Percentiles rank a stretch among this genome's conserved stretches.
Conservation (phyloP, 2,329 filamentous ascomycete genomes). For the Stylonectria norvegica region DNA sequence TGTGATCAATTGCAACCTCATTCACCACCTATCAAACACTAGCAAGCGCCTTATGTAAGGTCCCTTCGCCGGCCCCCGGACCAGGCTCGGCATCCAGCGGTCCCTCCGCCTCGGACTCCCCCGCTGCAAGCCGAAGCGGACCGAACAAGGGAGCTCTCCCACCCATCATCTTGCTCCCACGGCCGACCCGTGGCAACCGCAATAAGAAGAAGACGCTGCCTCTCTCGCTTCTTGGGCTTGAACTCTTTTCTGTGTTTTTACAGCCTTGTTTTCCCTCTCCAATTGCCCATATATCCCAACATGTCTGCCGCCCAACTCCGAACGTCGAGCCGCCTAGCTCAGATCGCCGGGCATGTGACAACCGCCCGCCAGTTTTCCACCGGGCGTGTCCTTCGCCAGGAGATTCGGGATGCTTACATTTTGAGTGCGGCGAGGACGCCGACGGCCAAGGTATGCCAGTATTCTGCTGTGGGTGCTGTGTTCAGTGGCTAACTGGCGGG, state of each 20-base stretch:
- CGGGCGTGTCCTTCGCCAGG: conserved; percentile 47
- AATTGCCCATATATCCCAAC: conserved; percentile 9
- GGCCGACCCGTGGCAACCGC: too few species aligned
- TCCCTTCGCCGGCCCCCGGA: neutral
- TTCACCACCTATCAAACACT: neutral
- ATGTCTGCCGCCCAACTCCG: conserved; percentile 35
- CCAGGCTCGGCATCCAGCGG: conserved; percentile 19
- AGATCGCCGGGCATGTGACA: conserved; percentile 39
- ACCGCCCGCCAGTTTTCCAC: conserved; percentile 47
- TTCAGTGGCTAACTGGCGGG: conserved; percentile 4
- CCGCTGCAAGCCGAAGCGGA: conserved; percentile 38
- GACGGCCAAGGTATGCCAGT: conserved; percentile 75
- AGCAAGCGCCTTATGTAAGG: neutral
- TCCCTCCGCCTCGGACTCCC: conserved; percentile 25
- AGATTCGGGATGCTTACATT: conserved; percentile 91
- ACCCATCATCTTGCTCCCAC: conserved; percentile 6
- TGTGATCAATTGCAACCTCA: too few species aligned
- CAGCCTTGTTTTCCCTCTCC: neutral
- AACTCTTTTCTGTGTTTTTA: conserved; percentile 4
- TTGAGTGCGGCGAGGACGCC: conserved; percentile 86
- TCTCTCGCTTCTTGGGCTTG: too few species aligned
- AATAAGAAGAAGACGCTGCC: too few species aligned
- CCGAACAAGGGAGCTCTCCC: conserved; percentile 26
- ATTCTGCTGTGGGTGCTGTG: neutral
- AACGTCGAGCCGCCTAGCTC: conserved; percentile 33